Evolutionary conservation across 2,329 filamentous ascomycete species (phyloP).

Genomic region (Chrysoporthe puriensis): DNA sequence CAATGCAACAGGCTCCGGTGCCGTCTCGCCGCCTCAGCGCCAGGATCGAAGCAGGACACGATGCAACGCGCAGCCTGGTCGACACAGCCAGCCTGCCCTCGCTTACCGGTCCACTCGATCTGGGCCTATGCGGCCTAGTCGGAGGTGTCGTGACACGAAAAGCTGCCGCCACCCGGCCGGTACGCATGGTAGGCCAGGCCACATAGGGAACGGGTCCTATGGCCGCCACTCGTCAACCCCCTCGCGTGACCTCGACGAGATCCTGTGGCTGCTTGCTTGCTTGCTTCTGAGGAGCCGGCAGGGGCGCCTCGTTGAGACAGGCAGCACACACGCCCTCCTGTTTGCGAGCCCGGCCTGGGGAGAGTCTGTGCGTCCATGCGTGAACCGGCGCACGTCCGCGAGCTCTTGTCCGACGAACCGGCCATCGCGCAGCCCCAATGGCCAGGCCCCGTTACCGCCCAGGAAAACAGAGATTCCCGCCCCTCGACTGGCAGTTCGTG

Average conservation of each 20-base stretch:
- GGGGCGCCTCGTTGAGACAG: not conserved
- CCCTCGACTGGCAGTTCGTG: not conserved
- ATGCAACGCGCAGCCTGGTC: not conserved
- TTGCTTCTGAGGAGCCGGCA: not conserved
- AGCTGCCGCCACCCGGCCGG: not conserved
- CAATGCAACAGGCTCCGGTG: not conserved
- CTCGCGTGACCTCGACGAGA: not conserved
- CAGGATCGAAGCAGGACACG: not conserved
- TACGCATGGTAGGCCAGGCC: not conserved
- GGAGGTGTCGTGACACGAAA: not conserved
- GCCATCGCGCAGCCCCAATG: not conserved
- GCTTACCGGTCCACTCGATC: not conserved
- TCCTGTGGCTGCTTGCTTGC: not conserved
- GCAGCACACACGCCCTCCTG: too few species aligned
- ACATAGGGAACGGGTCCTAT: not conserved
- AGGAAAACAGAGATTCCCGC: not conserved
- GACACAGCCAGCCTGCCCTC: not conserved
- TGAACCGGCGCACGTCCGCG: too few species aligned
- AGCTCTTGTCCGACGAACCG: too few species aligned
- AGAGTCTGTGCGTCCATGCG: too few species aligned
- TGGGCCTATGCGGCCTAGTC: not conserved
- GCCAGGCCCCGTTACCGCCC: not conserved
- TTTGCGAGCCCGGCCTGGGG: too few species aligned
- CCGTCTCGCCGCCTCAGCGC: not conserved
- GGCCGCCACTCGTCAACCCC: not conserved